Conservation (phyloP, 1,284 basidiomycete species). For the Coniferiporia weirii region DNA sequence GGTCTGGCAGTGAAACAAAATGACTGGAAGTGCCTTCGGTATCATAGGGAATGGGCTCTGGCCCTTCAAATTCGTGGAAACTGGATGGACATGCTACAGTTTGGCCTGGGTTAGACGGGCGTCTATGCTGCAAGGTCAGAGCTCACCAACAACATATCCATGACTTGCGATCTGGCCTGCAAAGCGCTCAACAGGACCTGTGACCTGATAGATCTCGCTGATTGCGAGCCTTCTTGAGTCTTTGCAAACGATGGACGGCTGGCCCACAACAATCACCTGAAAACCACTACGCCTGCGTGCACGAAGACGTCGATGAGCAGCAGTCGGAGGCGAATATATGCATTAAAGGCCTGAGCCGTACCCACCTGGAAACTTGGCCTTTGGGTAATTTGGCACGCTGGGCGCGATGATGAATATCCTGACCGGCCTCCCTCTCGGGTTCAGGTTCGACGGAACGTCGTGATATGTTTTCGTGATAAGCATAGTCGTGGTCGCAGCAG, state of each 20-base stretch:
- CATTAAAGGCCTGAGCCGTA: slow-evolving; percentile 20
- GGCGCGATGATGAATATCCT: slow-evolving; percentile 77
- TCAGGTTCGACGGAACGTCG: slow-evolving; percentile 69
- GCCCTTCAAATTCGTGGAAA: slow-evolving; percentile 89
- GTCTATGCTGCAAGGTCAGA: neutral
- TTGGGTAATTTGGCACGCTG: slow-evolving; percentile 62
- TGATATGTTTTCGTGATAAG: slow-evolving; percentile 74
- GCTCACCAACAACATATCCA: slow-evolving; percentile 70
- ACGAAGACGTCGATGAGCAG: neutral
- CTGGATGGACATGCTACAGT: slow-evolving; percentile 66
- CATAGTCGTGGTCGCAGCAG: slow-evolving; percentile 40
- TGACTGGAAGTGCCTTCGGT: slow-evolving; percentile 52
- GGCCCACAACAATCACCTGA: slow-evolving; percentile 46
- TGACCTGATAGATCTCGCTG: slow-evolving; percentile 84
- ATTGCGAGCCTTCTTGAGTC: slow-evolving; percentile 4
- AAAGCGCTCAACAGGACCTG: slow-evolving; percentile 83
- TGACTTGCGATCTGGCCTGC: slow-evolving; percentile 90
- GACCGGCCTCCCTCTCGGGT: slow-evolving; percentile 59
- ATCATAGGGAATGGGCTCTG: slow-evolving; percentile 84
- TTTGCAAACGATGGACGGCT: neutral
- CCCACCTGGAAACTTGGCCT: slow-evolving; percentile 77
- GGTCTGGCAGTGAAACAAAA: neutral
- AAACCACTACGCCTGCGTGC: slow-evolving; percentile 64
- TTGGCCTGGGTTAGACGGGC: neutral
- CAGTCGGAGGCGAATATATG: neutral